These are phyloP conservation scores for Pseudogymnoascus sp. DNA, from an alignment of 2,329 filamentous ascomycete species.

Conservation along the genomic window DNA sequence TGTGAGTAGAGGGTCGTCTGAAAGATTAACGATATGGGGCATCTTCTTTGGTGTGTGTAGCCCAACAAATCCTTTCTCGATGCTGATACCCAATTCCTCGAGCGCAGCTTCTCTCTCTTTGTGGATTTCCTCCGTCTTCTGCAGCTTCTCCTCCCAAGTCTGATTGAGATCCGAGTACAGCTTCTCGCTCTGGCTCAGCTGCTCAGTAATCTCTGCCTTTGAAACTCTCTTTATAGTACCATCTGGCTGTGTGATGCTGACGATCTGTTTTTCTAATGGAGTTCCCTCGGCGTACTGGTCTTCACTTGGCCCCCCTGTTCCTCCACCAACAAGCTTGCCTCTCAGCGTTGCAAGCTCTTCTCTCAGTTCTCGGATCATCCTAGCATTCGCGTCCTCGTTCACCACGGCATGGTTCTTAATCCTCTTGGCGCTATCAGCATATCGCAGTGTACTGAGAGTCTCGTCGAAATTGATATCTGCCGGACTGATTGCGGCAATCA, in stretches of 20 bases:
- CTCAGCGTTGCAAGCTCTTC: conserved; percentile 83
- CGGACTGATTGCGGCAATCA: conserved; percentile 98
- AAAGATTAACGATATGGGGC: conserved; percentile 96
- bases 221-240: conserved; percentile 89
- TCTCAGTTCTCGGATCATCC: conserved; percentile 97
- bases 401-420: conserved; percentile 99
- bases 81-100: conserved; percentile 95
- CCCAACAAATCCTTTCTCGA: conserved; percentile 95
- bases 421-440: conserved; percentile 94
- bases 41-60: conserved; percentile 97
- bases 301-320: conserved; percentile 51
- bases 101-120: conserved; percentile 92
- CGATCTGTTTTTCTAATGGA: conserved; percentile 89
- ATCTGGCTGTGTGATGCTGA: conserved; percentile 82
- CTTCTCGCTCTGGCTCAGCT: conserved; percentile 93
- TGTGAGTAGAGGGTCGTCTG: conserved; percentile 84
- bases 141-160: conserved; percentile 95
- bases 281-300: conserved; percentile 89
- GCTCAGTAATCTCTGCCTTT: conserved; percentile 96
- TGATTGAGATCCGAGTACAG: conserved; percentile 92
- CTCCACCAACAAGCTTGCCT: conserved; percentile 65
- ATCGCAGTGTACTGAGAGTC: conserved; percentile 88
- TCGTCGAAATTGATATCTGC: conserved; percentile 99
- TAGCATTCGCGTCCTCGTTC: conserved; percentile 96
- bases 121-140: conserved; percentile 93